These are phyloP conservation scores for Monilinia fructigena DNA, from an alignment of 2,329 filamentous ascomycete genomes.

Conservation along the genomic window DNA sequence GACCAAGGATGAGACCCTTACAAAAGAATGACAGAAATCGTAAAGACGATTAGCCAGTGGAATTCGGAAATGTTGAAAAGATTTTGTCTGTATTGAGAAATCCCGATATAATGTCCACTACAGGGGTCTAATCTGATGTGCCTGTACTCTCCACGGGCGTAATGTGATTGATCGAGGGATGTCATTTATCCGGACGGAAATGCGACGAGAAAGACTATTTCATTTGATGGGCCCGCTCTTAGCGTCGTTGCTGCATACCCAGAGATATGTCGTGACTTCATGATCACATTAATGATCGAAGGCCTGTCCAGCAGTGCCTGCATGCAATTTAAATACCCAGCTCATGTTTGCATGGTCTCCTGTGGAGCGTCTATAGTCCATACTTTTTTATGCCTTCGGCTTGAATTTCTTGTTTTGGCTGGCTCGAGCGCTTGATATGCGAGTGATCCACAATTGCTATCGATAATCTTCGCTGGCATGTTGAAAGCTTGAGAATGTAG, in stretches of 20 bases:
- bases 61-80: too few relatives aligned
- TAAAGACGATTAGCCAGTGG: too few relatives aligned
- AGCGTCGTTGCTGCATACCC: not conserved
- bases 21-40: too few relatives aligned
- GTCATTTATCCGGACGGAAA: not conserved
- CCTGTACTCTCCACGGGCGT: too few relatives aligned
- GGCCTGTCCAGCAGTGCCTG: not conserved
- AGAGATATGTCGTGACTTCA: not conserved
- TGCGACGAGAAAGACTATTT: not conserved
- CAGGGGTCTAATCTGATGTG: too few relatives aligned
- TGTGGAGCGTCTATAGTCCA: not conserved
- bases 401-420: not conserved
- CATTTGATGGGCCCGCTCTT: conserved; percentile 3
- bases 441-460: not conserved
- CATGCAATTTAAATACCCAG: not conserved
- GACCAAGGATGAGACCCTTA: too few relatives aligned
- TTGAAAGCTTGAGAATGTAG: not conserved
- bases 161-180: not conserved
- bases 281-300: too few relatives aligned
- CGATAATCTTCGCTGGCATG: not conserved
- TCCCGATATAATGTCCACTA: too few relatives aligned
- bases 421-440: not conserved
- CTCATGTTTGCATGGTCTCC: not conserved
- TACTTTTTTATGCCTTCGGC: not conserved
- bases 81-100: too few relatives aligned